Evolutionary conservation across 371 early-diverging fungal genomes (phyloP).

Genomic region (Rhizopus sp.): DNA sequence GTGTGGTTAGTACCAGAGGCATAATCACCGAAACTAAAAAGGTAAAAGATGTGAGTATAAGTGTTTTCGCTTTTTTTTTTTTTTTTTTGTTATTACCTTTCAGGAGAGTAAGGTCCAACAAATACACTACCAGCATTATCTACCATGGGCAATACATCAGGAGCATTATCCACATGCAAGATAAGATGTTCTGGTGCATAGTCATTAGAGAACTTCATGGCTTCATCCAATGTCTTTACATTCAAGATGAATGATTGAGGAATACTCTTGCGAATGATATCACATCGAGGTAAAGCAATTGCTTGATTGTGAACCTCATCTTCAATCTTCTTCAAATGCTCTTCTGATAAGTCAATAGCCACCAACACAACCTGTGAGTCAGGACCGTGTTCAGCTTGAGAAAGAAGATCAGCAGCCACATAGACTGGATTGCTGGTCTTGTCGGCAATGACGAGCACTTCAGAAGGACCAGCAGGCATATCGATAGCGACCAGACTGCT

Average conservation of each 20-base stretch:
- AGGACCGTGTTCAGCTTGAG: constrained; percentile 97
- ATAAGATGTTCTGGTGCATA: constrained; percentile 98
- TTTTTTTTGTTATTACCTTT: constrained; percentile 28
- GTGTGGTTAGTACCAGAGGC: constrained; percentile 99
- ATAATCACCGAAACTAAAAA: constrained; percentile 91
- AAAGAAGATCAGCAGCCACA: constrained; percentile 93
- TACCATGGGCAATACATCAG: constrained; percentile 62
- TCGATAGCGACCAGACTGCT: constrained; percentile 93
- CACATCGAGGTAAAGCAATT: constrained; percentile 81
- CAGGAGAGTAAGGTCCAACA: constrained; percentile 94
- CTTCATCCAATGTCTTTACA: constrained; percentile 73
- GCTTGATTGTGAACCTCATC: constrained; percentile 83
- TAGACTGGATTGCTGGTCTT: constrained; percentile 80
- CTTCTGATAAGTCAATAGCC: constrained; percentile 71
- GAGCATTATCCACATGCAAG: constrained; percentile 83
- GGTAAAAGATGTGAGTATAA: neutral
- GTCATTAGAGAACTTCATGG: constrained; percentile 87
- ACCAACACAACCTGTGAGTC: constrained; percentile 97
- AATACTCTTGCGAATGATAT: constrained; percentile 86
- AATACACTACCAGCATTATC: constrained; percentile 95
- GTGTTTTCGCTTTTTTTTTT: constrained; percentile 52
- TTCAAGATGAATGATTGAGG: constrained; percentile 79
- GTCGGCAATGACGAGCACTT: constrained; percentile 95
- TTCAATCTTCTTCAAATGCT: constrained; percentile 74
- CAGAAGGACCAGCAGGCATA: constrained; percentile 99